phyloP scores from a whole-genome alignment of 2,329 filamentous ascomycete genomes.

The Plectosphaerella sp. region DNA sequence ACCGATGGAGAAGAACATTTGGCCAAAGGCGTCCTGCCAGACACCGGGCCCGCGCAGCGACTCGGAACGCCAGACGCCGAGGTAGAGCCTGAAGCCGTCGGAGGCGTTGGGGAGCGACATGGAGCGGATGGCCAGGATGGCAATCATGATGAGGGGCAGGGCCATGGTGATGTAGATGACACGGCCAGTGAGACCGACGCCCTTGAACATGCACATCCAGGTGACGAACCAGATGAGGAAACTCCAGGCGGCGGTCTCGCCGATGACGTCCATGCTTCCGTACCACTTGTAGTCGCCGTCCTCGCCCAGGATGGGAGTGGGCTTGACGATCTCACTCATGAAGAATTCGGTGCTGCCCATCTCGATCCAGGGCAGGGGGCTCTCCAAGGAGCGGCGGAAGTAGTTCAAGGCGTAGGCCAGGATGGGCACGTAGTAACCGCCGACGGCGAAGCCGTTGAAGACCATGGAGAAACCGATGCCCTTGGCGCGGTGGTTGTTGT shows the following conservation, averaged over 20 bases:
- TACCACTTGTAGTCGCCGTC: constrained; percentile 33
- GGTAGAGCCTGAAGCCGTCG: constrained; percentile 39
- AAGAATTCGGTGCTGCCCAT: constrained; percentile 36
- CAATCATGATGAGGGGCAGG: constrained; percentile 46
- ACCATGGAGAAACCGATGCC: constrained; percentile 46
- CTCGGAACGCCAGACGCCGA: constrained; percentile 32
- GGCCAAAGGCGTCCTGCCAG: constrained; percentile 49
- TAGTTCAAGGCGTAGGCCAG: constrained; percentile 52
- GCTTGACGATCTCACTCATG: constrained; percentile 1
- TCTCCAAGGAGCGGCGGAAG: constrained; percentile 47
- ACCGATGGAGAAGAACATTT: constrained; percentile 54
- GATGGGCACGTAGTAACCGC: constrained; percentile 49
- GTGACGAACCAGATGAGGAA: constrained; percentile 52
- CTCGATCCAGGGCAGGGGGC: constrained; percentile 45
- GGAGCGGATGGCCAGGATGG: constrained; percentile 45
- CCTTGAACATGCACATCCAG: constrained; percentile 53
- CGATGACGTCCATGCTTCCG: constrained; percentile 35
- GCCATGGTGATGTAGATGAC: constrained; percentile 56
- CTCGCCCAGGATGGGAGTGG: constrained; percentile 18
- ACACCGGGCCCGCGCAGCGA: constrained; percentile 40
- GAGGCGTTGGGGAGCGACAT: constrained; percentile 46
- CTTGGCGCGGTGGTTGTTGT: constrained; percentile 42
- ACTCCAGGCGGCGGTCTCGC: constrained; percentile 50
- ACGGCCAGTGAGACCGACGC: constrained; percentile 48
- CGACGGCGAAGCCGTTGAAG: constrained; percentile 45